Percentiles rank a stretch among this genome's conserved stretches.
Evolutionary conservation across 176 grass and related monocot genomes (phyloP).

Genomic region (Carex myosuroides): DNA sequence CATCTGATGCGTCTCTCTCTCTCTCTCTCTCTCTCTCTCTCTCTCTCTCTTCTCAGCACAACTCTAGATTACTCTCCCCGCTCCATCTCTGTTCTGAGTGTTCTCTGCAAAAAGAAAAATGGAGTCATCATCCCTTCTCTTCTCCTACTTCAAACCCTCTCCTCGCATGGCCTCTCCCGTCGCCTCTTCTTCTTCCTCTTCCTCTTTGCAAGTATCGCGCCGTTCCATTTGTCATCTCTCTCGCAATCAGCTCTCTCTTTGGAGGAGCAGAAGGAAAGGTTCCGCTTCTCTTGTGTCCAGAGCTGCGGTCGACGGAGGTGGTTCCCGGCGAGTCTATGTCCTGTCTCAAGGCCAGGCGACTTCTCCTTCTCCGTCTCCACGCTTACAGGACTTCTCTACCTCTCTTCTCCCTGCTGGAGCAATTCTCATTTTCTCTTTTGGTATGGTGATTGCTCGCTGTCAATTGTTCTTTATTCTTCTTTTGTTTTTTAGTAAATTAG

Average conservation of each 20-base stretch:
- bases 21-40: neutral
- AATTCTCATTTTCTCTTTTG: conserved; percentile 49
- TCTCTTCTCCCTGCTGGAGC: conserved; percentile 46
- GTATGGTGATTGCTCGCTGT: conserved; percentile 36
- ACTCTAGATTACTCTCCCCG: neutral
- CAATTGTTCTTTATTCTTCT: neutral
- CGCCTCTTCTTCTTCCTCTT: neutral
- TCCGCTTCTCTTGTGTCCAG: conserved; percentile 16
- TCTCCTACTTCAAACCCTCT: conserved; percentile 34
- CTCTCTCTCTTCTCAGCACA: neutral
- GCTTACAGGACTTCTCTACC: conserved; percentile 30
- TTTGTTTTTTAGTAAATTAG: neutral
- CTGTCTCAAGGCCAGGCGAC: conserved; percentile 43
- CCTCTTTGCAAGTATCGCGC: neutral
- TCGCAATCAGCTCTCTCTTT: conserved; percentile 15
- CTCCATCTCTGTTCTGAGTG: neutral
- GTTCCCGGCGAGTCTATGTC: conserved; percentile 38
- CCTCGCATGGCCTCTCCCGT: neutral
- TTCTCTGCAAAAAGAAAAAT: conserved; percentile 15
- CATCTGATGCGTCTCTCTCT: too few species aligned
- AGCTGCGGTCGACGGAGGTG: conserved; percentile 29
- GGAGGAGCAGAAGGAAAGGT: neutral
- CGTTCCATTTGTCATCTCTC: neutral
- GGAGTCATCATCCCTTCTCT: conserved; percentile 59
- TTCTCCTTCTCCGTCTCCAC: conserved; percentile 17